Percentiles rank a stretch among this genome's conserved stretches.
Evolutionary conservation across 73 alveolate genomes (phyloP).

Genomic region (Uronychia setigera): DNA sequence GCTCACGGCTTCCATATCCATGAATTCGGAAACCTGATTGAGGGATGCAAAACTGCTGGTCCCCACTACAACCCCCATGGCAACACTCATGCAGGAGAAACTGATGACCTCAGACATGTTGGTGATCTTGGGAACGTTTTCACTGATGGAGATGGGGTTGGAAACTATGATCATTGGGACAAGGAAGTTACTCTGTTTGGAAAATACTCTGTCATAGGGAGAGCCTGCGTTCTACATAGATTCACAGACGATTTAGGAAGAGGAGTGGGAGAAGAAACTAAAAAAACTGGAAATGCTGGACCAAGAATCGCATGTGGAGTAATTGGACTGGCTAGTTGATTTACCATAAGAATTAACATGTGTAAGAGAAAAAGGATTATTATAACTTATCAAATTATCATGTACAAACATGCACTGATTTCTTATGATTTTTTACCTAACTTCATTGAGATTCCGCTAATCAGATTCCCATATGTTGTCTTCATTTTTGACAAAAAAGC

Average conservation of each 20-base stretch:
- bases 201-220: conserved; percentile 53
- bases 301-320: conserved; percentile 76
- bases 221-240: conserved; percentile 59
- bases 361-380: no score
- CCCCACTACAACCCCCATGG: conserved; percentile 64
- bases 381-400: no score
- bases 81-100: conserved; percentile 54
- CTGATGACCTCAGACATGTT: conserved; percentile 44
- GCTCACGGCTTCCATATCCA: conserved; percentile 76
- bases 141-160: conserved; percentile 54
- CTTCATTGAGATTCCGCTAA: no score
- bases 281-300: conserved; percentile 70
- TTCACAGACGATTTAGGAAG: conserved; percentile 57
- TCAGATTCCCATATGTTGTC: no score
- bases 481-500: no score
- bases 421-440: no score
- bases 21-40: conserved; percentile 47
- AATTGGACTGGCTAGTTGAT: conserved; percentile 39
- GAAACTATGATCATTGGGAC: conserved; percentile 25
- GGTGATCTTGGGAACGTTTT: conserved; percentile 68
- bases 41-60: conserved; percentile 73
- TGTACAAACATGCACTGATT: no score
- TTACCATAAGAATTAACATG: no score
- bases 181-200: conserved; percentile 49
- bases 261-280: conserved; percentile 50